Conservation (phyloP, 345 rosid genomes). For the Toxicodendron radicans region DNA sequence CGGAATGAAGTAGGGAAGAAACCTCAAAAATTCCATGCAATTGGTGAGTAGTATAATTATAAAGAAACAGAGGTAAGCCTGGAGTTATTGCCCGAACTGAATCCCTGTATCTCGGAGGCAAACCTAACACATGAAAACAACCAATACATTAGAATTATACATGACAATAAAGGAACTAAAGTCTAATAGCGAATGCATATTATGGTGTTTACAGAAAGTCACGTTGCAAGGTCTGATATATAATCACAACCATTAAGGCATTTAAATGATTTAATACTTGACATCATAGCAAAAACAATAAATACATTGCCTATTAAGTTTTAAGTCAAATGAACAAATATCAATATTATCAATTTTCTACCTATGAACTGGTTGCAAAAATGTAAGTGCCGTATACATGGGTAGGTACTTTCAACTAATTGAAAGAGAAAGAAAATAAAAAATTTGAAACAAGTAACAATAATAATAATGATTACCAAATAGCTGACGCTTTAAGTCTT, state of each 20-base stretch:
- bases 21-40: constrained; percentile 99
- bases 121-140: constrained; percentile 48
- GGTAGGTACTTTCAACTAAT: background rate
- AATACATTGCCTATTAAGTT: background rate
- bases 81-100: constrained; percentile 98
- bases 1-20: constrained; percentile 24
- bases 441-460: background rate
- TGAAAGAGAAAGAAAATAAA: background rate
- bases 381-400: background rate
- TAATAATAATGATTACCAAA: constrained; percentile 55
- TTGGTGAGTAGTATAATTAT: constrained; percentile 96
- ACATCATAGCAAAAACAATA: background rate
- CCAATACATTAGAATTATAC: constrained; percentile 3
- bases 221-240: background rate
- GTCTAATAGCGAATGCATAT: background rate
- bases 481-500: constrained; percentile 86
- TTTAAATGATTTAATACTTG: too few relatives aligned
- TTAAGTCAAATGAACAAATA: background rate
- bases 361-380: background rate
- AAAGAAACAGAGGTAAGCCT: constrained; percentile 94
- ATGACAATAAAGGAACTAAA: background rate
- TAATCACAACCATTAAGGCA: background rate
- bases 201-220: background rate
- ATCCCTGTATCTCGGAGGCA: constrained; percentile 97
- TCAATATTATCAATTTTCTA: background rate